A percentile compares a stretch with the other conserved stretches of the same genome.
Conservation (phyloP, 805 yeast genomes). For the Zygotorulaspora sp. region DNA sequence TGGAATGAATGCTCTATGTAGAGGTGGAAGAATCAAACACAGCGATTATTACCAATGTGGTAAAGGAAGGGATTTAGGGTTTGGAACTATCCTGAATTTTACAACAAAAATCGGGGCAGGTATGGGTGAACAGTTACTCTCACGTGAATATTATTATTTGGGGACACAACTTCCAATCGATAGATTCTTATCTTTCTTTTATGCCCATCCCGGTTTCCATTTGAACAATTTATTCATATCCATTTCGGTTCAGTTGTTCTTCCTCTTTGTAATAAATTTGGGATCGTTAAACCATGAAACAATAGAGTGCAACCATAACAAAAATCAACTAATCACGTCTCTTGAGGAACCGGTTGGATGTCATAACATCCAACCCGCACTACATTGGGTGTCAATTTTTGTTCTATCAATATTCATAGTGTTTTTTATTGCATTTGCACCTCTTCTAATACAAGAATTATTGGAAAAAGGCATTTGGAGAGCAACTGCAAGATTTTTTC, state of each 20-base stretch:
- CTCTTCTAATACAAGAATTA: slow-evolving; percentile 79
- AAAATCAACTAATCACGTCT: slow-evolving; percentile 67
- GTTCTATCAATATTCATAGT: slow-evolving; percentile 88
- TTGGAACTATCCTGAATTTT: slow-evolving; percentile 85
- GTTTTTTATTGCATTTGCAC: slow-evolving; percentile 86
- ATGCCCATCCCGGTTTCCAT: slow-evolving; percentile 97
- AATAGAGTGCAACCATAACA: slow-evolving; percentile 61
- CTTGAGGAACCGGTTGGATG: slow-evolving; percentile 76
- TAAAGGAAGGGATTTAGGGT: slow-evolving; percentile 92
- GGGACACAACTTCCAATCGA: slow-evolving; percentile 90
- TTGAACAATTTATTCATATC: slow-evolving; percentile 84
- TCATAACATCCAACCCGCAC: slow-evolving; percentile 77
- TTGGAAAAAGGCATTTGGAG: slow-evolving; percentile 81
- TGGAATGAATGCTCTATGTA: slow-evolving; percentile 81
- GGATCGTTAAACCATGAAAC: slow-evolving; percentile 76
- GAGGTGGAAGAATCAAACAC: slow-evolving; percentile 94
- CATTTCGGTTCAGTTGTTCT: slow-evolving; percentile 80
- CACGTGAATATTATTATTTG: slow-evolving; percentile 85
- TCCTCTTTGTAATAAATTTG: slow-evolving; percentile 71
- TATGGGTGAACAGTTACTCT: slow-evolving; percentile 94
- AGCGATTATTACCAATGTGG: slow-evolving; percentile 97
- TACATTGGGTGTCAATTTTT: slow-evolving; percentile 85
- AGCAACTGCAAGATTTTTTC: slow-evolving; percentile 63
- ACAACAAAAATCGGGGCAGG: slow-evolving; percentile 97
- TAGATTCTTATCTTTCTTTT: slow-evolving; percentile 84